Evolutionary conservation across 2,329 filamentous ascomycete genomes (phyloP), one percentile per base, ranked within the genome.

Genomic region (Xylariaceae sp.): DNA sequence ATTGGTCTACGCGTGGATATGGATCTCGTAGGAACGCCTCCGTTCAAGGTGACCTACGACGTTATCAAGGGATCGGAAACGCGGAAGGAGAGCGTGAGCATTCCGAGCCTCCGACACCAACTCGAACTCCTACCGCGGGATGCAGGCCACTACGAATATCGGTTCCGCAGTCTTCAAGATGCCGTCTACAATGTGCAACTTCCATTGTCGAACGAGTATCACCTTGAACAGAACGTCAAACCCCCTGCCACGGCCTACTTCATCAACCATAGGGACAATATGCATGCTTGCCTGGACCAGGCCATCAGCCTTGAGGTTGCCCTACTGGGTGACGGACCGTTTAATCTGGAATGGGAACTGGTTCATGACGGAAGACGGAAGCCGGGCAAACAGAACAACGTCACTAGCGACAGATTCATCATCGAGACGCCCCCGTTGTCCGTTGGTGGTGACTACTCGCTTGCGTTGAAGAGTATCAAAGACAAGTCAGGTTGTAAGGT

Each of bases 11-110:
- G 88, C 9, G 90, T 99, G 48, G 89, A 94, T 69, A 77, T 99
- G 53, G 92, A 97, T 71, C 80, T 99, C 45, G 88, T 93, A 34
- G 94, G 94, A 62, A 96, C 92, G 0, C 93, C 95, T 51, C 93
- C 93, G 1, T 99, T 99, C 75, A 79, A 80, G n/a, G 80, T 99
- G 51, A 79, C 80, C 18, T 99, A 97, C 72, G 86, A 87, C 49
- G 82, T 92, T 58, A 82, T 86, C 58, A 85, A 83, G 68, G 84
- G 82, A 55, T 83, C 84, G 4, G 80, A 80, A 15, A 77, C 81
- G 7, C 77, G 80, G 60, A 76, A 80, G 58, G 78, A 85, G 63
- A 79, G 73, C 13, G 80, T 88, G 49, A 75, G 73, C 13, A 80
- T 95, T 51, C 75, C 82, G n/a, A 88, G 88, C 3, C 80, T 96